Base-by-base conservation (phyloP, 192 early-diverging fungal species). In the Coemansia sp. region DNA sequence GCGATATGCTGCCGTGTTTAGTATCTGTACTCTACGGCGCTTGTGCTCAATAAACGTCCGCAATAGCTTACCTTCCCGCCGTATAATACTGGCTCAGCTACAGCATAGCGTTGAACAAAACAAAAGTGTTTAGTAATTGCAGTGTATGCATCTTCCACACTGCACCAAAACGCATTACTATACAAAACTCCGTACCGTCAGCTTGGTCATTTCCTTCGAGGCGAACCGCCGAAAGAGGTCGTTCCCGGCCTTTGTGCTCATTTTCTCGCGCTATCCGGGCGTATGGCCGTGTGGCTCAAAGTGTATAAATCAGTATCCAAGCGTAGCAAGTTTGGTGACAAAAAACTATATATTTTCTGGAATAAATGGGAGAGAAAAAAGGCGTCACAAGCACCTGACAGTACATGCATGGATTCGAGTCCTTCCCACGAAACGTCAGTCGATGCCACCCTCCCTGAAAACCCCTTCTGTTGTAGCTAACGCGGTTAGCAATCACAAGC, bases 121-220 rank as follows among this genome's bases (percentile, higher is more conserved):
- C 3, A 17, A 6, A 56, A 21, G 55, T 56, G 31, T 18, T 36
- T 28, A 36, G 28, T 38, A 56, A 36, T 28, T 34, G 31, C 7
- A 6, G 6, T 34, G 31, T 34, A 36, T 26, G 55, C 55, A 44
- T 44, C n/a, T n/a, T n/a, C n/a, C n/a, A 44, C 15, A n/a, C 8
- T n/a, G 31, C 3, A 20, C 34, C 31, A 20, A 56, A 17, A 26
- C 31, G 31, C 31, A 34, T 34, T 34, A 34, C 31, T 34, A 20
- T 7, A 37, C 20, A 20, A 20, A 37, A 76, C 68, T 44, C 14
- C 40, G 15, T 44, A 44, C 40, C 61, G 75, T 72, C 48, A 77
- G 75, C 44, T 77, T 77, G 9, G 75, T 77, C 70, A 77, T 72
- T 24, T 72, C 75, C 63, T 77, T 77, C 53, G 75, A 71, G 59